A percentile compares a stretch with the other conserved stretches of the same genome.
Conservation (phyloP, 192 early-diverging fungal species). For the Chytriomyces sp. region DNA sequence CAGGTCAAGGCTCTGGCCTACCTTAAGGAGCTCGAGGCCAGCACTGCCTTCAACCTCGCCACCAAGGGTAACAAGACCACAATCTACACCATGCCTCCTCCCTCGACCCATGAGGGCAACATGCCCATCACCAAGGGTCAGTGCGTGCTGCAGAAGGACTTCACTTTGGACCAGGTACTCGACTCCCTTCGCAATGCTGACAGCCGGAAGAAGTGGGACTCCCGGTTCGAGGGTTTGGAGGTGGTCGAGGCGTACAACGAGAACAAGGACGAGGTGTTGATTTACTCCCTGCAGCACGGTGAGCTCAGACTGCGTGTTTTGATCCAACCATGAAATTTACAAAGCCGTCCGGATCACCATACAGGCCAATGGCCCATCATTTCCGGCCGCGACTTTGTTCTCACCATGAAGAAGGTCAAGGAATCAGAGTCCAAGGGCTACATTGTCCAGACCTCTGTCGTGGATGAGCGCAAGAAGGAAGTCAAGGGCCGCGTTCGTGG, state of each 20-base stretch:
- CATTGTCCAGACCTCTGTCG: conserved; percentile 12
- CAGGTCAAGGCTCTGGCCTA: neutral
- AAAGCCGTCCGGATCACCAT: no score
- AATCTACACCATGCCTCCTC: conserved; percentile 11
- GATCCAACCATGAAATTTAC: no score
- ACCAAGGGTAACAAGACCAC: neutral
- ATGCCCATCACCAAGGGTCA: conserved; percentile 22
- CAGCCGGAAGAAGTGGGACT: conserved; percentile 19
- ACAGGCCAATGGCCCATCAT: conserved; percentile 18
- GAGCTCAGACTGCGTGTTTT: no score
- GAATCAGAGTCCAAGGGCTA: conserved; percentile 6
- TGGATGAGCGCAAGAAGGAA: neutral
- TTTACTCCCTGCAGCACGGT: conserved; percentile 14
- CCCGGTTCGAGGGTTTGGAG: conserved; percentile 9
- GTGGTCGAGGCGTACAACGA: conserved; percentile 3
- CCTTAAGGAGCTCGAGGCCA: conserved; percentile 10
- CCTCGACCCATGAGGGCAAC: neutral
- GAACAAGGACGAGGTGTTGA: neutral
- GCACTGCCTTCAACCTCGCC: conserved; percentile 1
- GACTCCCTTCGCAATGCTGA: conserved; percentile 2
- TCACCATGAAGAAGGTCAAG: neutral
- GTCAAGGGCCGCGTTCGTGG: conserved; percentile 15
- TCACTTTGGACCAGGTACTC: conserved; percentile 10
- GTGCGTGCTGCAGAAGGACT: neutral
- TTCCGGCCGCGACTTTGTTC: conserved; percentile 14